Percentiles rank a stretch among this genome's conserved stretches.
Evolutionary conservation across 495 filamentous ascomycete genomes (phyloP).

Genomic region (Echria macrotheca): DNA sequence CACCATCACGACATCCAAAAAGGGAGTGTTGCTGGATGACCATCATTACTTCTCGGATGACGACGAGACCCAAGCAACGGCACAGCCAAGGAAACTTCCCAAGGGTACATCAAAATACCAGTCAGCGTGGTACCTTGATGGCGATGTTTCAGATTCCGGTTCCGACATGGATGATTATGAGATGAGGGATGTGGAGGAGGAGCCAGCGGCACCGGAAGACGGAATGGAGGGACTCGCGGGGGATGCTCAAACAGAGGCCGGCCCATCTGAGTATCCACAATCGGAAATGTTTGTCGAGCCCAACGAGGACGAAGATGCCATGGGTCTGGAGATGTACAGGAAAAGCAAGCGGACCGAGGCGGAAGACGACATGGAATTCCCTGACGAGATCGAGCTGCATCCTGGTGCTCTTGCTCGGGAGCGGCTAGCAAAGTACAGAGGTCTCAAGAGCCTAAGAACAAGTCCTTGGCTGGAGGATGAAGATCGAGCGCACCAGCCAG

Average conservation of each 20-base stretch:
- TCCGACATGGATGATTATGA: slow-evolving; percentile 77
- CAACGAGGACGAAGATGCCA: slow-evolving; percentile 78
- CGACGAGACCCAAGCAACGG: slow-evolving; percentile 44
- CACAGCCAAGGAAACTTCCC: slow-evolving; percentile 66
- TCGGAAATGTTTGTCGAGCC: slow-evolving; percentile 89
- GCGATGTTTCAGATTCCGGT: slow-evolving; percentile 74
- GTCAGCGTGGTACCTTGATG: slow-evolving; percentile 84
- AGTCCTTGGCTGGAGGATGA: slow-evolving; percentile 84
- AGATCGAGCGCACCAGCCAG: slow-evolving; percentile 77
- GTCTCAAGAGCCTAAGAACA: slow-evolving; percentile 80
- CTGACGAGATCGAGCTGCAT: slow-evolving; percentile 92
- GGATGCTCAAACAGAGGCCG: slow-evolving; percentile 69
- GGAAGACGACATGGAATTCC: slow-evolving; percentile 88
- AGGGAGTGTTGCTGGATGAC: slow-evolving; percentile 88
- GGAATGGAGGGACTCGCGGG: slow-evolving; percentile 68
- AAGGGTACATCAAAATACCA: slow-evolving; percentile 92
- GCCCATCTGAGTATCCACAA: slow-evolving; percentile 76
- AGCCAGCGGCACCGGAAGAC: slow-evolving; percentile 60
- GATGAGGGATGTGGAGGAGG: slow-evolving; percentile 57
- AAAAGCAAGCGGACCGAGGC: slow-evolving; percentile 68
- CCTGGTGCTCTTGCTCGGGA: slow-evolving; percentile 83
- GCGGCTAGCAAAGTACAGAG: slow-evolving; percentile 76
- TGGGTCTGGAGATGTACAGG: slow-evolving; percentile 72
- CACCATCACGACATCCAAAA: slow-evolving; percentile 41
- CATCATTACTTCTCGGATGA: slow-evolving; percentile 98